A percentile compares a stretch with the other conserved stretches of the same genome.
Evolutionary conservation across 768 basidiomycete genomes (phyloP).

Genomic region (Gelatoporia subvermispora): DNA sequence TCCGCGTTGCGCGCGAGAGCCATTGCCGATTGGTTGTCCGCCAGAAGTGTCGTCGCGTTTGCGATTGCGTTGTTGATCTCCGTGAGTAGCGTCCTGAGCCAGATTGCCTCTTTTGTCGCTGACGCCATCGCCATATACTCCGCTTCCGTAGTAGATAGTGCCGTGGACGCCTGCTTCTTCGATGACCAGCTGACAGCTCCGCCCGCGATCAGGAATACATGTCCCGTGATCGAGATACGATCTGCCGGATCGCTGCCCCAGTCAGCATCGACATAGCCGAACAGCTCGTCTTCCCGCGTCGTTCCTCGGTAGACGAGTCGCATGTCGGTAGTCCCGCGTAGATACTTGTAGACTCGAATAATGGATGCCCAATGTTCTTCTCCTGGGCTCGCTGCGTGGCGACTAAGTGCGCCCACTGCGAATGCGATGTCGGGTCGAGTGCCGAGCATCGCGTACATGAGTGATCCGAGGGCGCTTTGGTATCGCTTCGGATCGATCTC

Average conservation of each 20-base stretch:
- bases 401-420: too few species aligned
- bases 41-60: background rate
- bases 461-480: slow-evolving; percentile 19
- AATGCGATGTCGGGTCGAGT: slow-evolving; percentile 29
- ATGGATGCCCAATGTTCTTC: slow-evolving; percentile 16
- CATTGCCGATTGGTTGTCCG: slow-evolving; percentile 19
- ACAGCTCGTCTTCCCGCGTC: slow-evolving; percentile 6
- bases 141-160: too few species aligned
- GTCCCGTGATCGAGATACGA: slow-evolving; percentile 24
- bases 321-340: slow-evolving; percentile 11
- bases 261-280: slow-evolving; percentile 12
- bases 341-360: slow-evolving; percentile 20
- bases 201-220: slow-evolving; percentile 26
- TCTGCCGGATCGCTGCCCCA: slow-evolving; percentile 14
- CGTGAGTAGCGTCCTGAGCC: slow-evolving; percentile 20
- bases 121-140: slow-evolving; percentile 32
- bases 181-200: slow-evolving; percentile 38
- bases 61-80: slow-evolving; percentile 11
- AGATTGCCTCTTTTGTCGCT: slow-evolving; percentile 30
- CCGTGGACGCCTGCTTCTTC: slow-evolving; percentile 32
- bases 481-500: slow-evolving; percentile 11
- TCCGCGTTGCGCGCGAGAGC: slow-evolving; percentile 16
- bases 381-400: slow-evolving; percentile 15
- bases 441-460: slow-evolving; percentile 22
- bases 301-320: slow-evolving; percentile 6